Evolutionary conservation across 306 rosid genomes (phyloP).

Genomic region (Ziziphus jujuba): DNA sequence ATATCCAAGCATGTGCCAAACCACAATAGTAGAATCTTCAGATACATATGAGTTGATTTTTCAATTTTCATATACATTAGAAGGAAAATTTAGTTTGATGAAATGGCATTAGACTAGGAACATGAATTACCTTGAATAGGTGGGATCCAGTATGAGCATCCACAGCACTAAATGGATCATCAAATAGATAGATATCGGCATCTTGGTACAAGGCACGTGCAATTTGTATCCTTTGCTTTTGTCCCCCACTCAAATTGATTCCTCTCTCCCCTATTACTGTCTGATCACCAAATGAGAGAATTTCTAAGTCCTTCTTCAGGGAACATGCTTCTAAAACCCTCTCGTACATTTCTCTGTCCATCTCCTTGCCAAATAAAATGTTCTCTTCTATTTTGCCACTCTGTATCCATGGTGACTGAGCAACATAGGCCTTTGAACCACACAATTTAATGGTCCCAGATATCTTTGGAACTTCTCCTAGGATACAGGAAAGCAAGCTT

Average conservation of each 20-base stretch:
- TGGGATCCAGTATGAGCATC: slow-evolving; percentile 94
- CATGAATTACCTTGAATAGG: slow-evolving; percentile 56
- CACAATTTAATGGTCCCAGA: slow-evolving; percentile 65
- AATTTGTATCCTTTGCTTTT: slow-evolving; percentile 82
- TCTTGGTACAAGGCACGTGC: slow-evolving; percentile 85
- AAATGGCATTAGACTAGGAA: slow-evolving; percentile 9
- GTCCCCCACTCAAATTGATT: slow-evolving; percentile 89
- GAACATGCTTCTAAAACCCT: slow-evolving; percentile 75
- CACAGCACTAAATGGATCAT: slow-evolving; percentile 88
- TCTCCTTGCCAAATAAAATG: slow-evolving; percentile 66
- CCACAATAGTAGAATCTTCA: background rate
- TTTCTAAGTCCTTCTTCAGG: slow-evolving; percentile 63
- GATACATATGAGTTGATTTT: background rate
- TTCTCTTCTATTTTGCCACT: slow-evolving; percentile 78
- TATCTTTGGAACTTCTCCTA: slow-evolving; percentile 77
- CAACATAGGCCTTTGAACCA: slow-evolving; percentile 81
- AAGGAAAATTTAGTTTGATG: slow-evolving; percentile 5
- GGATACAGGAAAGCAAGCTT: slow-evolving; percentile 72
- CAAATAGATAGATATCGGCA: slow-evolving; percentile 74
- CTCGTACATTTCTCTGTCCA: slow-evolving; percentile 69
- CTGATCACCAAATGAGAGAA: slow-evolving; percentile 77
- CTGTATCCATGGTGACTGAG: slow-evolving; percentile 93
- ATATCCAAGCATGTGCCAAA: too few relatives aligned
- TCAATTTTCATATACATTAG: too few relatives aligned
- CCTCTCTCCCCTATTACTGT: slow-evolving; percentile 86